phyloP scores from a whole-genome alignment of 1,284 basidiomycete genomes.

The Ceratobasidium sp. region DNA sequence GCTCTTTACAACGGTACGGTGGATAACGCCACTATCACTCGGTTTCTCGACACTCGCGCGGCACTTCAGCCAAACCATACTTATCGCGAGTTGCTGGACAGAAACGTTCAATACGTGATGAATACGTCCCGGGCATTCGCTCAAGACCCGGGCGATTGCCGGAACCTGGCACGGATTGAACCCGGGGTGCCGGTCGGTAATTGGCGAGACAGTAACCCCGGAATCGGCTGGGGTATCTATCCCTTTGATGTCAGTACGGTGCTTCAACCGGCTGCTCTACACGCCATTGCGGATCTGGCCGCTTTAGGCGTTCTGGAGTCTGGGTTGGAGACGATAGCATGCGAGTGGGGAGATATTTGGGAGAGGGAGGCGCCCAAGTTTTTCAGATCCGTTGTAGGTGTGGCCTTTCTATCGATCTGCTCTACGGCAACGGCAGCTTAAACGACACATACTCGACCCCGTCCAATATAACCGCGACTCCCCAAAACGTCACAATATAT shows the following conservation, averaged over 20 bases:
- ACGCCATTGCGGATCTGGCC: constrained; percentile 54
- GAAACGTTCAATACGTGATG: constrained; percentile 49
- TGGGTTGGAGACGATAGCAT: constrained; percentile 50
- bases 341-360: constrained; percentile 52
- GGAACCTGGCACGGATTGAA: constrained; percentile 50
- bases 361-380: constrained; percentile 52
- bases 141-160: constrained; percentile 45
- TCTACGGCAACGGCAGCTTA: constrained; percentile 45
- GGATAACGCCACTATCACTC: constrained; percentile 51
- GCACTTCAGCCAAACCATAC: constrained; percentile 44
- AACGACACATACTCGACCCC: constrained; percentile 36
- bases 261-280: constrained; percentile 58
- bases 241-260: constrained; percentile 61
- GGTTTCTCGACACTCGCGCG: constrained; percentile 42
- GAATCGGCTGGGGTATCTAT: constrained; percentile 57
- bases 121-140: constrained; percentile 51
- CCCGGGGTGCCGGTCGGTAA: constrained; percentile 54
- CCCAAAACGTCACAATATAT: constrained; percentile 43
- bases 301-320: constrained; percentile 50
- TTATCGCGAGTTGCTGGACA: constrained; percentile 50
- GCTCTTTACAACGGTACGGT: constrained; percentile 40
- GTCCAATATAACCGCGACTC: not conserved
- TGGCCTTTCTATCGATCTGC: constrained; percentile 50
- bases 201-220: constrained; percentile 60
- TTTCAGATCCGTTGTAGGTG: constrained; percentile 55